A percentile compares a stretch with the other conserved stretches of the same genome.
phyloP scores from a whole-genome alignment of 2,329 filamentous ascomycete genomes.

The Acephala macrosclerotiorum region DNA sequence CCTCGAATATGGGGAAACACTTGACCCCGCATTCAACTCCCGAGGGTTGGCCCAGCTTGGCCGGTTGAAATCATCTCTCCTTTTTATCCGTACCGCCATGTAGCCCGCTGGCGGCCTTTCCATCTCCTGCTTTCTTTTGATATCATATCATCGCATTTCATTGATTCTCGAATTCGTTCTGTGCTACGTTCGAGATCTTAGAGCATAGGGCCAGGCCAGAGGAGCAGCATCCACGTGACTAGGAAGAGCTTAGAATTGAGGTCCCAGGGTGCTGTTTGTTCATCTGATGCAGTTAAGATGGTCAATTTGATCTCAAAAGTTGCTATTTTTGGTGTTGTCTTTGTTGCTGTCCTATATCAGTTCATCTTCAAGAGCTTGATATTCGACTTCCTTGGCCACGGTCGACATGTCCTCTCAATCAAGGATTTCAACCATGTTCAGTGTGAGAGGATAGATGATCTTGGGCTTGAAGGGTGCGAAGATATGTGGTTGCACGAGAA shows the following conservation, averaged over 20 bases:
- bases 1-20: too few species aligned
- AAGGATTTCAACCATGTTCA: slow-evolving; percentile 42
- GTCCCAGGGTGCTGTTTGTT: background rate
- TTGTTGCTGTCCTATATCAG: slow-evolving; percentile 43
- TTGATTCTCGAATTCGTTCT: too few species aligned
- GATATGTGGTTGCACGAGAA: slow-evolving; percentile 43
- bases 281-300: background rate
- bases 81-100: too few species aligned
- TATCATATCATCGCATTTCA: too few species aligned
- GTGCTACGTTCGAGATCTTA: too few species aligned
- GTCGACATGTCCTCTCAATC: slow-evolving; percentile 43
- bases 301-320: slow-evolving; percentile 30
- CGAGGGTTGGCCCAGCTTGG: too few species aligned
- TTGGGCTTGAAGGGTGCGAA: slow-evolving; percentile 41
- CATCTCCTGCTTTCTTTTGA: too few species aligned
- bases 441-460: slow-evolving; percentile 37
- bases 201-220: too few species aligned
- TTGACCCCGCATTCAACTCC: too few species aligned
- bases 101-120: too few species aligned
- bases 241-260: background rate
- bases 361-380: slow-evolving; percentile 41
- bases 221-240: background rate
- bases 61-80: too few species aligned
- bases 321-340: slow-evolving; percentile 27
- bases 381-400: slow-evolving; percentile 43